Evolutionary conservation across 148 eudicot genomes (phyloP), one percentile per base, ranked within the genome.

Genomic region (Rhododendron ferrugineum): DNA sequence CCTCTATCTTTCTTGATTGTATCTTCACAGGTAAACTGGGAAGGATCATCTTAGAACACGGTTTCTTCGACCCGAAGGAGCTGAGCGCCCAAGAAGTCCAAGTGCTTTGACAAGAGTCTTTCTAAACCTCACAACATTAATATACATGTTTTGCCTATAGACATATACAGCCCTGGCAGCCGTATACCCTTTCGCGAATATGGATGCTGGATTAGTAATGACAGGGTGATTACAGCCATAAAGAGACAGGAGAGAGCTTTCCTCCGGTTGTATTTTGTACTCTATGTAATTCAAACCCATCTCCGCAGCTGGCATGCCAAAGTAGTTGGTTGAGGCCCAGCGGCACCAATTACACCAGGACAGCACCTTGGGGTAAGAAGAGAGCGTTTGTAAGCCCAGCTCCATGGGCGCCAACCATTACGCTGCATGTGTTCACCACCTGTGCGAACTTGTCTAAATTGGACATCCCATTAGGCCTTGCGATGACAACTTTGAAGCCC

Each of bases 381-480:
- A 93, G 10, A 16, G 84, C 87, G 58, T 93, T 90, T 13, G 92
- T 86, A 0, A 93, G 82, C 32, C 93, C 94, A 20, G 93, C 96
- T 3, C 96, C 96, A 58, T 92, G 94, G 46, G 88, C 90, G 16
- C 91, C 94, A 26, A 93, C 88, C 42, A 92, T 68, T 0, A 93
- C 91, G 76, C 91, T 91, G 56, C 90, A 89, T 23, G 90, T 85
- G 75, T 85, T 92, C 22, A 93, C 87, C 72, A 88, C 37, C 28
- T 70, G 42, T 1, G 91, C 84, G 68, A 92, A 46, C 49, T 46
- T 46, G 49, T 46, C 49, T 46, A 46, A 46, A 10, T 46, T 46
- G 49, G 49, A 46, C 49, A 46, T 46, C 49, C 0, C 49, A 9
- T 46, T 46, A 46, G 49, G 49, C 49, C 49, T 46, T 46, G 49